These are phyloP conservation scores for Berberis vulgaris DNA, from an alignment of 164 flowering plant species.

Conservation along the genomic window DNA sequence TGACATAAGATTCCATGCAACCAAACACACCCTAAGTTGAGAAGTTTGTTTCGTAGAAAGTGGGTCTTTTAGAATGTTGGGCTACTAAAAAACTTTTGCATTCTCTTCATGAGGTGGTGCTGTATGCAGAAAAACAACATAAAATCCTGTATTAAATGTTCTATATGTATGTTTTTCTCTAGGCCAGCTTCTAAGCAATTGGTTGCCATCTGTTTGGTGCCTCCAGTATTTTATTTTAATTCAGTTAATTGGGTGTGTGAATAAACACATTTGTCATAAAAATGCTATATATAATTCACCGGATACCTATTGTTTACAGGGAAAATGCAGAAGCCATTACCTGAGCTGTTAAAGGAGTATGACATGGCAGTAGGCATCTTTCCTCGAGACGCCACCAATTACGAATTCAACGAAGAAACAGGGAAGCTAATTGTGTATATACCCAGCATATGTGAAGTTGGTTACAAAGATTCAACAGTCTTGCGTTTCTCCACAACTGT, in stretches of 20 bases:
- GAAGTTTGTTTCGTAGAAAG: too few species aligned
- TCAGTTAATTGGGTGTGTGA: neutral
- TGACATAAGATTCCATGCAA: too few species aligned
- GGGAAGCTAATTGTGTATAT: conserved; percentile 73
- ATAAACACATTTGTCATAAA: neutral
- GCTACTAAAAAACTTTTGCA: too few species aligned
- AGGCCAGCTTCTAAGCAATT: too few species aligned
- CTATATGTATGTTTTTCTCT: too few species aligned
- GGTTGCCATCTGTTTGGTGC: neutral
- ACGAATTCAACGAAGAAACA: conserved; percentile 89
- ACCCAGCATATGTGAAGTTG: conserved; percentile 77
- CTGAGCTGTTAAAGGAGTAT: conserved; percentile 72
- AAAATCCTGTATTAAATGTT: too few species aligned
- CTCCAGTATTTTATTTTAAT: neutral
- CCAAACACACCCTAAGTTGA: too few species aligned
- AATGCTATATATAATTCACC: neutral
- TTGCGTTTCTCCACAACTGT: conserved; percentile 63
- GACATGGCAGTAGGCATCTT: conserved; percentile 73
- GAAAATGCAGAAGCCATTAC: conserved; percentile 82
- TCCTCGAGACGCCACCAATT: conserved; percentile 91
- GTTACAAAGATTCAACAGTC: conserved; percentile 81
- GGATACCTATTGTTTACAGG: conserved; percentile 32
- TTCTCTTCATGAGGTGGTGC: too few species aligned
- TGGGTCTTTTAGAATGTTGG: too few species aligned
- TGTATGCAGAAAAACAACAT: too few species aligned